A percentile compares a stretch with the other conserved stretches of the same genome.
Evolutionary conservation across 116 monocot genomes (phyloP).

Genomic region (Phalaenopsis hybrid): DNA sequence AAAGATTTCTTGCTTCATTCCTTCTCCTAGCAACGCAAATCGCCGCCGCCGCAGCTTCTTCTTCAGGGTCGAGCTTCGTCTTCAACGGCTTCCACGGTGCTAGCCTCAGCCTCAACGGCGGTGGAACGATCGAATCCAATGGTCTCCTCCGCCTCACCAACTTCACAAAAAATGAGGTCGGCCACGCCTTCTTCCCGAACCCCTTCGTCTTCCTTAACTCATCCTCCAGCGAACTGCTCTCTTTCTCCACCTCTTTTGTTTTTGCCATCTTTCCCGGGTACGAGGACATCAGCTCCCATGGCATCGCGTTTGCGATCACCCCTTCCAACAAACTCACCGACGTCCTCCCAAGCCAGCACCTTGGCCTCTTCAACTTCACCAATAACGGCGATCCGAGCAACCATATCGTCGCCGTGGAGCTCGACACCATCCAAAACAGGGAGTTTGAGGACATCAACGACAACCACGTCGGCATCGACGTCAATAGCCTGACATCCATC

Average conservation of each 20-base stretch:
- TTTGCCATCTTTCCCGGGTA: slow-evolving; percentile 43
- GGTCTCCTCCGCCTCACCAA: slow-evolving; percentile 46
- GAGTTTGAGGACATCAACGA: slow-evolving; percentile 39
- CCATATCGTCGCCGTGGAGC: slow-evolving; percentile 41
- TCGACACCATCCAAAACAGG: slow-evolving; percentile 29
- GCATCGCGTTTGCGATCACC: slow-evolving; percentile 47
- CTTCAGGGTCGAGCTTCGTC: slow-evolving; percentile 5
- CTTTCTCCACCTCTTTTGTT: slow-evolving; percentile 52
- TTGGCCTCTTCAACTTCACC: slow-evolving; percentile 31
- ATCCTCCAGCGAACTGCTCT: slow-evolving; percentile 10
- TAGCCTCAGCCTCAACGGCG: slow-evolving; percentile 28
- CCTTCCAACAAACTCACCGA: slow-evolving; percentile 28
- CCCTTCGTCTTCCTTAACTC: slow-evolving; percentile 17
- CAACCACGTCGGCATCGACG: slow-evolving; percentile 54
- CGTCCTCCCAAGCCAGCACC: slow-evolving; percentile 33
- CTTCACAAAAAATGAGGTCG: slow-evolving; percentile 15
- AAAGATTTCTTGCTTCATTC: background rate
- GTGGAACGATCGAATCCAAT: slow-evolving; percentile 10
- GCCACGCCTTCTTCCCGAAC: slow-evolving; percentile 31
- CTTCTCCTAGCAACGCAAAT: background rate
- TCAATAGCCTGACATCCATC: slow-evolving; percentile 26
- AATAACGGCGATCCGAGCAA: slow-evolving; percentile 26
- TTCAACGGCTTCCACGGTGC: slow-evolving; percentile 31
- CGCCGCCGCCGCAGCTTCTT: background rate
- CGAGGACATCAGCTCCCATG: slow-evolving; percentile 35